Conservation (phyloP, 352 stramenopile species). For the Pythium grandisporangium region DNA sequence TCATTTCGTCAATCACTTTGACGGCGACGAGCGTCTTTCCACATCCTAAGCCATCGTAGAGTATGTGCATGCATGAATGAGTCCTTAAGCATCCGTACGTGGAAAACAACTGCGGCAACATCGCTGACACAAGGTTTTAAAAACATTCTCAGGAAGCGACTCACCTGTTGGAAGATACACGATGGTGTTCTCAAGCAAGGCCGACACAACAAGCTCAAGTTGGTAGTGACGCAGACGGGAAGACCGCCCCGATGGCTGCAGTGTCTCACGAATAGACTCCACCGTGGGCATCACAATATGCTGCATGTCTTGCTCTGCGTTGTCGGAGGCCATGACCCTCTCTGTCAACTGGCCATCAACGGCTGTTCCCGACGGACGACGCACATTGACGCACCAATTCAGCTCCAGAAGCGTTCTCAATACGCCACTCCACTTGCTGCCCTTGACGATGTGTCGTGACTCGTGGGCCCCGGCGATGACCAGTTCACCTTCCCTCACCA, state of each 20-base stretch:
- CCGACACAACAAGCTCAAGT: constrained; percentile 53
- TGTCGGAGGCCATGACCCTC: not conserved
- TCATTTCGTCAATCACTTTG: constrained; percentile 62
- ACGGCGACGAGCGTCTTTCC: constrained; percentile 73
- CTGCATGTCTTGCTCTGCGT: not conserved
- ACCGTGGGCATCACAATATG: constrained; percentile 19
- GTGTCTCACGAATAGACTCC: constrained; percentile 7
- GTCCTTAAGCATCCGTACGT: no score
- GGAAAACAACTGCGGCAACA: not conserved
- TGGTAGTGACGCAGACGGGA: constrained; percentile 53
- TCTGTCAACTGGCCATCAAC: not conserved
- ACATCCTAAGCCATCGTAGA: no score
- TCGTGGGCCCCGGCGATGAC: constrained; percentile 1
- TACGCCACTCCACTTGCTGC: no score
- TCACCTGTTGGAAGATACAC: constrained; percentile 65
- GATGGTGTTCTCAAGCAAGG: constrained; percentile 71
- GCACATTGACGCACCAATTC: no score
- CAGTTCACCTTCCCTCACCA: constrained; percentile 6
- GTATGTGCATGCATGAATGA: no score
- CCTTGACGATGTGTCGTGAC: not conserved
- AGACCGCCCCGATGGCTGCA: constrained; percentile 22
- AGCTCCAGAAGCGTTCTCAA: no score
- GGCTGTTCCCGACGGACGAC: no score
- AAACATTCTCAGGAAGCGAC: not conserved
- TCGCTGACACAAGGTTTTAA: not conserved